Conservation (phyloP, 805 yeast genomes). For the Cyberlindnera mrakii region DNA sequence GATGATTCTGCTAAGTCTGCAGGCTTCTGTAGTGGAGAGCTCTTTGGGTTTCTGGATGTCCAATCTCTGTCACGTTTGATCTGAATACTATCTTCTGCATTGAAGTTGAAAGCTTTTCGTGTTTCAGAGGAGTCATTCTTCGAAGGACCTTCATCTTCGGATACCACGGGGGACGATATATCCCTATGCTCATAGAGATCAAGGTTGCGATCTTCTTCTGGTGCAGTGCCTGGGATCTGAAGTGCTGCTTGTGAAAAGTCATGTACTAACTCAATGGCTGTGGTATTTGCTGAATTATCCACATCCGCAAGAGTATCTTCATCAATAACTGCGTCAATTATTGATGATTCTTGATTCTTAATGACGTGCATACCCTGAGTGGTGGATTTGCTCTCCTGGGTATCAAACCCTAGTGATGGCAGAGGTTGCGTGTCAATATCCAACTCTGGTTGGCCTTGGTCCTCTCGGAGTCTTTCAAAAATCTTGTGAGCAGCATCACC, state of each 20-base stretch:
- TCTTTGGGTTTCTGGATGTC: neutral
- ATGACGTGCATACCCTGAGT: no score
- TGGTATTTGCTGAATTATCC: neutral
- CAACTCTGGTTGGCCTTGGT: slow-evolving; percentile 15
- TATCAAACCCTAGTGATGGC: slow-evolving; percentile 15
- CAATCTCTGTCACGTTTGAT: slow-evolving; percentile 6
- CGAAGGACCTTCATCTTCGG: slow-evolving; percentile 18
- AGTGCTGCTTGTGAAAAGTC: slow-evolving; percentile 14
- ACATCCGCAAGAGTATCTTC: slow-evolving; percentile 1
- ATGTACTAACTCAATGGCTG: neutral
- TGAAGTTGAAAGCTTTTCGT: slow-evolving; percentile 4
- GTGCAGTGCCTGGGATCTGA: slow-evolving; percentile 22
- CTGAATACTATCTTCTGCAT: slow-evolving; percentile 20
- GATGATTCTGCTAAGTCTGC: neutral
- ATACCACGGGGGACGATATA: slow-evolving; percentile 16
- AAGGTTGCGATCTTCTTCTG: slow-evolving; percentile 10
- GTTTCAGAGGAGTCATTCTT: slow-evolving; percentile 5
- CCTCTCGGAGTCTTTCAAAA: slow-evolving; percentile 17
- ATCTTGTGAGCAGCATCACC: slow-evolving; percentile 11
- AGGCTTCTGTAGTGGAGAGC: neutral
- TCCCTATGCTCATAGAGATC: neutral
- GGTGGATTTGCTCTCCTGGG: slow-evolving; percentile 4
- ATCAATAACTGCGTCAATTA: neutral
- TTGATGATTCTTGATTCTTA: no score
- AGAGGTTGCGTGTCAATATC: slow-evolving; percentile 17